Evolutionary conservation across 495 filamentous ascomycete genomes (phyloP), one percentile per base, ranked within the genome.

Genomic region (Beverwykella pulmonaria): DNA sequence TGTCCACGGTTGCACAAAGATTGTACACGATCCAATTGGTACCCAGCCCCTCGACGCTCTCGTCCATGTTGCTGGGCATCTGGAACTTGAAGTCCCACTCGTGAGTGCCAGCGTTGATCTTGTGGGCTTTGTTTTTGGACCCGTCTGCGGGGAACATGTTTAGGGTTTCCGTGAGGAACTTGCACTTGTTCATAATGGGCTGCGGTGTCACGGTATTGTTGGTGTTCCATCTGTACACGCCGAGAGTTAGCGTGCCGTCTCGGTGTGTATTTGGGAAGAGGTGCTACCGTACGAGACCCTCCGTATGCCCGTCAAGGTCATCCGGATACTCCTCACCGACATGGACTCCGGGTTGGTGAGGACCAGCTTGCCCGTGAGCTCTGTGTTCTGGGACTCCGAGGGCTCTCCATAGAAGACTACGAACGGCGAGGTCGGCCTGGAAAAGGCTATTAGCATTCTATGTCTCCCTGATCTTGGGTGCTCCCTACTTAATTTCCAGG

Each of bases 21-120:
- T 88, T 86, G 75, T 97, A 98, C 41, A 88, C 86, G 63, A 98
- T 85, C 75, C 87, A 92, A 8, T 87, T 90, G 64, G 92, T 88
- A 32, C 80, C 79, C 58, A 97, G 75, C 1, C 94, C 94, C 75
- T 97, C 94, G 29, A 98, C 83, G 63, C 90, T 96, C 81, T 98
- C 93, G 4, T 90, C 82, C 74, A 86, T 86, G 58, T 86, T 81
- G 26, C 92, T 91, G 17, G 90, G 84, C 15, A 98, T 79, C 53
- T 88, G 79, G 63, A 92, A 78, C 69, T 94, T 87, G 76, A 97
- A 97, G 0, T 90, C 89, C 79, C 90, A 97, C 75, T 96, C 93
- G 75, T 97, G 93, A 73, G 93, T 92, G 53, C 90, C 92, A 3
- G 89, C 82, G 6, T 82, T 80, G 30, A 97, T 77, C 9, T 84